Percentiles rank a stretch among this genome's conserved stretches.
Evolutionary conservation across 2,329 filamentous ascomycete species (phyloP).

Genomic region (Penicillium sp.): DNA sequence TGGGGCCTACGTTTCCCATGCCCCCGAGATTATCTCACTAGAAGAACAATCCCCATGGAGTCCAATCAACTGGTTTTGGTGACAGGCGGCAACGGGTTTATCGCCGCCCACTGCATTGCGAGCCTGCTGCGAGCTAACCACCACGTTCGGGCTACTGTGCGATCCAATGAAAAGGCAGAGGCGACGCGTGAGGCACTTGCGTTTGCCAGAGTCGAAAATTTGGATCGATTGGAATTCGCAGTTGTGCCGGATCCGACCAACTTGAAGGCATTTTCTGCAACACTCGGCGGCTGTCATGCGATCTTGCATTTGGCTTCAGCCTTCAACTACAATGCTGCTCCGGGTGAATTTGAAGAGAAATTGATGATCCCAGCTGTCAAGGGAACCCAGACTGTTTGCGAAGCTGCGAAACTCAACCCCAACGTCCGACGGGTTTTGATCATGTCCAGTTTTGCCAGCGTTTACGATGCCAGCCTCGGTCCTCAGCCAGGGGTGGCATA

Average conservation of each 20-base stretch:
- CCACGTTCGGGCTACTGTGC: conserved; percentile 24
- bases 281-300: conserved; percentile 16
- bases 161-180: conserved; percentile 16
- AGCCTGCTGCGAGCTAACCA: conserved; percentile 15
- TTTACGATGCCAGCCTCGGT: conserved; percentile 25
- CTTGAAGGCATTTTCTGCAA: conserved; percentile 3
- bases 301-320: conserved; percentile 32
- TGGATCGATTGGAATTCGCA: conserved; percentile 11
- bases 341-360: conserved; percentile 30
- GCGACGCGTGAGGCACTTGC: conserved; percentile 11
- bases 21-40: too few relatives aligned
- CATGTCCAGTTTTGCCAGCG: conserved; percentile 29
- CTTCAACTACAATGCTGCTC: conserved; percentile 28
- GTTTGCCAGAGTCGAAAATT: conserved; percentile 5
- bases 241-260: conserved; percentile 21
- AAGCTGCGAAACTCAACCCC: conserved; percentile 20
- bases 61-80: conserved; percentile 16
- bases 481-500: conserved; percentile 23
- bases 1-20: too few relatives aligned
- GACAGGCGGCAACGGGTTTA: conserved; percentile 28
- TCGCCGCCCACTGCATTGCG: conserved; percentile 26
- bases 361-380: conserved; percentile 31
- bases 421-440: conserved; percentile 26
- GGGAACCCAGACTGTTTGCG: conserved; percentile 28
- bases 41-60: conserved; percentile 14